phyloP scores from a whole-genome alignment of 495 filamentous ascomycete genomes.

The Rusavskia elegans region DNA sequence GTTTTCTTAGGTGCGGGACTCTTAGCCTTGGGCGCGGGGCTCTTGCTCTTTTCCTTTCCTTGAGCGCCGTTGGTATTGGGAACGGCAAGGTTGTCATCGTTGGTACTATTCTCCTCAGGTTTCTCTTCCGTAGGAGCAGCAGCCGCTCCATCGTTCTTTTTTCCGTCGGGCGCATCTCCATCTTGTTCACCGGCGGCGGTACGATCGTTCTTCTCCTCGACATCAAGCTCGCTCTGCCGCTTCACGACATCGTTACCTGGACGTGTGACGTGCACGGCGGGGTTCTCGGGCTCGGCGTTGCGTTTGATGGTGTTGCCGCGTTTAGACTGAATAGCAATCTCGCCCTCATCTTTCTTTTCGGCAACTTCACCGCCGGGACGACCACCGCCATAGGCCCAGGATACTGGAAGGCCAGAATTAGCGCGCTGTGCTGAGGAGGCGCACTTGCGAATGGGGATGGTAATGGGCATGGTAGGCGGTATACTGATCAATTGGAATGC shows the following conservation, averaged over 20 bases:
- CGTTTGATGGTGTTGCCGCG: conserved; percentile 46
- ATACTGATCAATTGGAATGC: not conserved
- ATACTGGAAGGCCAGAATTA: conserved; percentile 20
- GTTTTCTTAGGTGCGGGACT: not conserved
- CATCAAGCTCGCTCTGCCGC: conserved; percentile 34
- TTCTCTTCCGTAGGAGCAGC: conserved; percentile 4
- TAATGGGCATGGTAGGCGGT: too few relatives aligned
- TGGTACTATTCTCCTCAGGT: not conserved
- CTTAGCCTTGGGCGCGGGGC: conserved; percentile 1
- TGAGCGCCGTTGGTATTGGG: conserved; percentile 19
- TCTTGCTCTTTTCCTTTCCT: conserved; percentile 15
- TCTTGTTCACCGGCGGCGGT: conserved; percentile 9
- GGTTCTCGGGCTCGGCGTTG: conserved; percentile 39
- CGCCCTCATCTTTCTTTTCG: conserved; percentile 40
- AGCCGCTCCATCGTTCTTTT: conserved; percentile 10
- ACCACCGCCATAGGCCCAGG: conserved; percentile 39
- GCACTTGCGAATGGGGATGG: too few relatives aligned
- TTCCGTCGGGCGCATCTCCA: not conserved
- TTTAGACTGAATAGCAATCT: conserved; percentile 40
- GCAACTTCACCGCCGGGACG: conserved; percentile 37
- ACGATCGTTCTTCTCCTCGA: conserved; percentile 19
- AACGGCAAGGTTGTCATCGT: conserved; percentile 5
- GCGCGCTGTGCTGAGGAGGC: too few relatives aligned
- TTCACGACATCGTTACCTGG: conserved; percentile 51
- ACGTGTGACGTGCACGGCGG: conserved; percentile 38